Base-by-base conservation (phyloP, 768 basidiomycete species). In the Suillus plorans region DNA sequence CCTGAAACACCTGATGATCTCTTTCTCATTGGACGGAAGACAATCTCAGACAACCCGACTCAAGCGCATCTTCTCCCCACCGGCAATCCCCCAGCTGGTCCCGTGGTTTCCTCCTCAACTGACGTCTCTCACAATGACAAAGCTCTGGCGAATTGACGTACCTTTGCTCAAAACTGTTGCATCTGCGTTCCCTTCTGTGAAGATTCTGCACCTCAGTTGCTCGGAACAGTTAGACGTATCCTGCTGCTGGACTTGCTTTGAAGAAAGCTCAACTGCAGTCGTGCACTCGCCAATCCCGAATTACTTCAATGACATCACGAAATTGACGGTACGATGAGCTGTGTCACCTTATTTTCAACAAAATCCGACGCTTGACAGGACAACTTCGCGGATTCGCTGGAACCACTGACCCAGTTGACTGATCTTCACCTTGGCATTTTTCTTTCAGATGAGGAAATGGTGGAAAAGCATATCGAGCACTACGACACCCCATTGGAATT, bases 221-320 rank as follows among this genome's bases (percentile, higher is more conserved):
- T 82, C 85, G 6, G 87, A 88, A 66, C 80, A 86, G 45, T 77
- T 90, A 53, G 82, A 86, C 63, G 70, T 80, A 36, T 78, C 75
- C 60, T 89, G 87, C 71, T 91, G 89, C 72, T 86, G 85, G 81
- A 69, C 71, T 53, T 91, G 90, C 71, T 86, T 86, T 65, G 86
- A 87, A 74, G 88, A 89, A 50, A 86, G 84, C 57, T 76, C 85
- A 31, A 80, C 76, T 10, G 79, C 80, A 59, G 80, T 81, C 31
- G 65, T 81, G 4, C 89, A 91, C 73, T 91, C 89, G 8, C 89
- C 89, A 0, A 79, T 91, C 63, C 85, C 85, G 7, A 82, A 84
- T 20, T 71, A 81, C 34, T 87, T 80, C 68, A 62, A 72, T 18
- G 77, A 80, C 34, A 79, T 76, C 9, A 69, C 75, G 55, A 72